Percentiles rank a stretch among this genome's conserved stretches.
These are phyloP conservation scores for Lepidium sativum DNA, from an alignment of 345 rosid genomes.

Conservation along the genomic window DNA sequence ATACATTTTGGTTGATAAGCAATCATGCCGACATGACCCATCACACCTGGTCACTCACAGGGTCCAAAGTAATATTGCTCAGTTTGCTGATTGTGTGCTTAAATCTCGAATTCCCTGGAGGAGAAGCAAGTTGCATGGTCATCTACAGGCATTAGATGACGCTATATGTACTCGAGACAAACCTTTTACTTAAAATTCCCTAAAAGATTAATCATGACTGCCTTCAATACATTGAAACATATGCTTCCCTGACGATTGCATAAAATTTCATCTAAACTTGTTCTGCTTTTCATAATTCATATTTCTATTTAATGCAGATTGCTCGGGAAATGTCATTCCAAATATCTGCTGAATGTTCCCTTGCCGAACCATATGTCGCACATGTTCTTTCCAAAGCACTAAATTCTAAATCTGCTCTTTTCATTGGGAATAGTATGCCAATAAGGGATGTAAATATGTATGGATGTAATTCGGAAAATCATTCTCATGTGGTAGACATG, in stretches of 20 bases:
- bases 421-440: slow-evolving; percentile 93
- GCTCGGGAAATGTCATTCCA: slow-evolving; percentile 61
- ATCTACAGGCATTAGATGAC: slow-evolving; percentile 45
- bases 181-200: slow-evolving; percentile 6
- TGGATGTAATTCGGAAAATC: slow-evolving; percentile 41
- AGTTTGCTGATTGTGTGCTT: slow-evolving; percentile 52
- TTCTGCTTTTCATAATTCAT: slow-evolving; percentile 15
- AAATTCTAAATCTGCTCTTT: slow-evolving; percentile 58
- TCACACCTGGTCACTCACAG: slow-evolving; percentile 87
- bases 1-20: slow-evolving; percentile 73
- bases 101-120: slow-evolving; percentile 34
- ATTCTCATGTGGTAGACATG: slow-evolving; percentile 25
- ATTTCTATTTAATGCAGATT: slow-evolving; percentile 44
- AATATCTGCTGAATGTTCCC: slow-evolving; percentile 44
- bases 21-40: slow-evolving; percentile 86
- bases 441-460: slow-evolving; percentile 93
- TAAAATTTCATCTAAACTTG: background rate
- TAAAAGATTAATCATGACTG: background rate
- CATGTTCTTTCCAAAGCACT: slow-evolving; percentile 52
- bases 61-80: slow-evolving; percentile 59
- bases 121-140: slow-evolving; percentile 36
- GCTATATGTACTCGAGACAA: slow-evolving; percentile 40
- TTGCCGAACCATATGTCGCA: slow-evolving; percentile 81
- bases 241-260: background rate
- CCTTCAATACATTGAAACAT: background rate